phyloP scores from a whole-genome alignment of 768 basidiomycete genomes.

The Mycena galericulata region DNA sequence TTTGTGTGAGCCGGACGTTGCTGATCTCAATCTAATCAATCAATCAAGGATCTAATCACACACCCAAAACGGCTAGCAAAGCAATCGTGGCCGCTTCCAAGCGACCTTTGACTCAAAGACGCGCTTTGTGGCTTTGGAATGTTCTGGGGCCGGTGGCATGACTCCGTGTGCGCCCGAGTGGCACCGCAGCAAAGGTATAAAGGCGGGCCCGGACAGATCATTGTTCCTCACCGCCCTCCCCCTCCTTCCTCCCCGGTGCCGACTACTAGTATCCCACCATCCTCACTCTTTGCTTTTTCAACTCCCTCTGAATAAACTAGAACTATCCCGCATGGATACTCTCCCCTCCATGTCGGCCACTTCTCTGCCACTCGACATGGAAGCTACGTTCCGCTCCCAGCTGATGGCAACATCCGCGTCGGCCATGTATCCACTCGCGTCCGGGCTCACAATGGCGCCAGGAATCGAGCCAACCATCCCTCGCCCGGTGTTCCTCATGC shows the following conservation, averaged over 20 bases:
- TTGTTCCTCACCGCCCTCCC: neutral
- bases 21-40: too few species aligned
- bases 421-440: neutral
- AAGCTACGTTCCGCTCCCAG: too few species aligned
- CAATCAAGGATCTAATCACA: constrained; percentile 11
- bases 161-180: constrained; percentile 1
- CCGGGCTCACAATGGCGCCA: neutral
- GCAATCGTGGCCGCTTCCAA: constrained; percentile 2
- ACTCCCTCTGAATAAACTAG: constrained; percentile 2
- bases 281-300: constrained; percentile 6
- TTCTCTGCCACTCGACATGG: neutral
- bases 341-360: neutral
- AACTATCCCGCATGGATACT: neutral
- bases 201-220: neutral
- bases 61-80: constrained; percentile 20
- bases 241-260: constrained; percentile 13
- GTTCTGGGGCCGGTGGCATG: constrained; percentile 16
- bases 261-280: neutral
- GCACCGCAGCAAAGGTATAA: constrained; percentile 15
- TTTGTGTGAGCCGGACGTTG: too few species aligned
- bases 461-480: neutral
- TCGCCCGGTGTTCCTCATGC: neutral
- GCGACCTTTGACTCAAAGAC: constrained; percentile 27
- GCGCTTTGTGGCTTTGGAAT: constrained; percentile 14
- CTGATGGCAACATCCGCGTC: neutral